Evolutionary conservation across 306 rosid species (phyloP).

Genomic region (Alnus rubra): DNA sequence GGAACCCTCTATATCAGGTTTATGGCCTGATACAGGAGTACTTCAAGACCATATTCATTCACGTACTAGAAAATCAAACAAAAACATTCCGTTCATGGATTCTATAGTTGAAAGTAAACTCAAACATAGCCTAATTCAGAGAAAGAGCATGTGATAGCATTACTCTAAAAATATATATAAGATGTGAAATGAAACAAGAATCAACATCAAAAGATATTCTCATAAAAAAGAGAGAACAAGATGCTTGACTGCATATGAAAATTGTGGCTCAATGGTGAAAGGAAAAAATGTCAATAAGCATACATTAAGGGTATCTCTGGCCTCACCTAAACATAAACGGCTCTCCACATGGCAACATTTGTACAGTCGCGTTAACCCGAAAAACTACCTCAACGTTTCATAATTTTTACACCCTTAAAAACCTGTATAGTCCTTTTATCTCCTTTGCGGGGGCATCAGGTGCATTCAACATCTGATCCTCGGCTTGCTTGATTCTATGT

Average conservation of each 20-base stretch:
- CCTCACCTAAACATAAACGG: conserved; percentile 66
- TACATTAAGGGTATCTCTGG: conserved; percentile 50
- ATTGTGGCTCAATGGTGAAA: conserved; percentile 16
- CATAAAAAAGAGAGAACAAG: neutral
- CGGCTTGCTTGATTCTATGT: conserved; percentile 61
- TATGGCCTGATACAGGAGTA: neutral
- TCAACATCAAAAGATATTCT: neutral
- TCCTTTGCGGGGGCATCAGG: conserved; percentile 58
- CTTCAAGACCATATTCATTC: neutral
- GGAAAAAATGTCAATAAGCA: conserved; percentile 45
- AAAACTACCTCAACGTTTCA: conserved; percentile 62
- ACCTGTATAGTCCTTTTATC: conserved; percentile 58
- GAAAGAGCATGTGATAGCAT: neutral
- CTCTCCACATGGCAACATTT: conserved; percentile 59
- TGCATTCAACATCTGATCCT: conserved; percentile 53
- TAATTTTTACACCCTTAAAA: conserved; percentile 65
- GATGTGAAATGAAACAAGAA: neutral
- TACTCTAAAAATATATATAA: too few relatives aligned
- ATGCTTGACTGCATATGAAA: conserved; percentile 22
- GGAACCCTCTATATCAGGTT: too few relatives aligned
- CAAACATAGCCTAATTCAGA: neutral
- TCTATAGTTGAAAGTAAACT: neutral
- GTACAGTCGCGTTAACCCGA: conserved; percentile 18
- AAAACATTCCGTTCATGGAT: neutral
- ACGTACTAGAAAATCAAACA: neutral